A percentile compares a stretch with the other conserved stretches of the same genome.
Evolutionary conservation across 2,329 filamentous ascomycete genomes (phyloP).

Genomic region (Tolypocladium amazonense): DNA sequence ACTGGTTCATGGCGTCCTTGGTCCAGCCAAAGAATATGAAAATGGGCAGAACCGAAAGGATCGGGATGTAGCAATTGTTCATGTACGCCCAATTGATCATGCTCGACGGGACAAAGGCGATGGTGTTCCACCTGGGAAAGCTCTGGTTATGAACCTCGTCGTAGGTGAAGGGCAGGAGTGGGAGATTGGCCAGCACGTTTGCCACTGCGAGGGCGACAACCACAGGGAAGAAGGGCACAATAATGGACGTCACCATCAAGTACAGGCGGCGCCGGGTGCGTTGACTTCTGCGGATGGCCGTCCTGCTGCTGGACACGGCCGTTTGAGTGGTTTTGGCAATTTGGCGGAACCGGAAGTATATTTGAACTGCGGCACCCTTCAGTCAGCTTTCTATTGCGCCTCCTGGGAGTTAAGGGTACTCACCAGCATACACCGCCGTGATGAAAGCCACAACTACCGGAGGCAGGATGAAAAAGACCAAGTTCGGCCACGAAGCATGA

Average conservation of each 20-base stretch:
- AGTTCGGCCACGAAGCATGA: slow-evolving; percentile 34
- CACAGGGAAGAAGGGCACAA: slow-evolving; percentile 41
- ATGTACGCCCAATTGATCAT: slow-evolving; percentile 26
- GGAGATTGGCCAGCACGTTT: slow-evolving; percentile 25
- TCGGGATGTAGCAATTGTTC: slow-evolving; percentile 38
- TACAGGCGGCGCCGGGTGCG: slow-evolving; percentile 43
- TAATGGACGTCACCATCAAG: slow-evolving; percentile 40
- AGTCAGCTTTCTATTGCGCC: not conserved
- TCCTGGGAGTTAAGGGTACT: slow-evolving; percentile 13
- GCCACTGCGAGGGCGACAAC: slow-evolving; percentile 26
- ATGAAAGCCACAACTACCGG: slow-evolving; percentile 30
- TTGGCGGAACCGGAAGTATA: slow-evolving; percentile 35
- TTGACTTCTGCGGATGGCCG: slow-evolving; percentile 30
- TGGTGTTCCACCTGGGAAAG: slow-evolving; percentile 31
- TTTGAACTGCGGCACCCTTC: slow-evolving; percentile 24
- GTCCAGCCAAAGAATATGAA: slow-evolving; percentile 46
- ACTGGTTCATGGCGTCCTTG: slow-evolving; percentile 40
- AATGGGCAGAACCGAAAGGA: slow-evolving; percentile 34
- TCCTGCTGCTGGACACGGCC: slow-evolving; percentile 28
- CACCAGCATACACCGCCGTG: slow-evolving; percentile 37
- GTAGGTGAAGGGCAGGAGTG: slow-evolving; percentile 28
- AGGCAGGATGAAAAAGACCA: slow-evolving; percentile 37
- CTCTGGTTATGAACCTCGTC: slow-evolving; percentile 26
- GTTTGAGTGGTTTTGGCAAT: slow-evolving; percentile 30
- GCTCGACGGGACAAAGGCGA: slow-evolving; percentile 33